These are phyloP conservation scores for Oryza longistaminata DNA, from an alignment of 176 grass and related monocot genomes.

Conservation along the genomic window DNA sequence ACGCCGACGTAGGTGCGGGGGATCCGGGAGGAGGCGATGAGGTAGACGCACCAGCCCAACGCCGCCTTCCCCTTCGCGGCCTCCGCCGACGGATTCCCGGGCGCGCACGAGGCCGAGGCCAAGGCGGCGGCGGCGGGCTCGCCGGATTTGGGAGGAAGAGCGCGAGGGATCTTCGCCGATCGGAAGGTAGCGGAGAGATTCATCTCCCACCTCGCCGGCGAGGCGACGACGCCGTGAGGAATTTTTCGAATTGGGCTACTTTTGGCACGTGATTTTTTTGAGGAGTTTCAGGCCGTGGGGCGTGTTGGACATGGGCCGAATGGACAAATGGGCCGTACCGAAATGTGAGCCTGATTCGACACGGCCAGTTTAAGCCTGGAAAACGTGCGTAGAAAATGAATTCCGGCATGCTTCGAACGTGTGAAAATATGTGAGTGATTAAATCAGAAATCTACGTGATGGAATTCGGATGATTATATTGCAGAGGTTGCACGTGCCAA, in stretches of 20 bases:
- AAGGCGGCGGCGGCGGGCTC: not conserved
- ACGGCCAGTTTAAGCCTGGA: not conserved
- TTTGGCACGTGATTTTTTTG: not conserved
- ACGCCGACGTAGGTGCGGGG: constrained; percentile 78
- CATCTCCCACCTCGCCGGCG: constrained; percentile 37
- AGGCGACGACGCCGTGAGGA: not conserved
- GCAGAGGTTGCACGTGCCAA: not conserved
- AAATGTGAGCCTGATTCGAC: not conserved
- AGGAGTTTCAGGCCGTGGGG: too few species aligned
- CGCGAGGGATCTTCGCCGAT: constrained; percentile 31
- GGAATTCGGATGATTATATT: not conserved
- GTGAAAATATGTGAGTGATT: not conserved
- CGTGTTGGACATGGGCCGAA: not conserved
- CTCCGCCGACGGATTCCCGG: not conserved
- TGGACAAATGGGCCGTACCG: not conserved
- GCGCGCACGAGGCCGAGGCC: not conserved
- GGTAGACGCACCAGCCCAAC: constrained; percentile 58
- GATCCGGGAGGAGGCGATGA: constrained; percentile 58
- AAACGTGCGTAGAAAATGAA: not conserved
- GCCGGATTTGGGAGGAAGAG: constrained; percentile 18
- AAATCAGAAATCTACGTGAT: not conserved
- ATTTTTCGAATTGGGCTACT: not conserved
- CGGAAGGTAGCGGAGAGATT: constrained; percentile 56
- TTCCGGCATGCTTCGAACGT: not conserved
- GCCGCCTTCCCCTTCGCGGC: constrained; percentile 15